These are phyloP conservation scores for Trametes pubescens DNA, from an alignment of 1,284 basidiomycete species.

Conservation along the genomic window DNA sequence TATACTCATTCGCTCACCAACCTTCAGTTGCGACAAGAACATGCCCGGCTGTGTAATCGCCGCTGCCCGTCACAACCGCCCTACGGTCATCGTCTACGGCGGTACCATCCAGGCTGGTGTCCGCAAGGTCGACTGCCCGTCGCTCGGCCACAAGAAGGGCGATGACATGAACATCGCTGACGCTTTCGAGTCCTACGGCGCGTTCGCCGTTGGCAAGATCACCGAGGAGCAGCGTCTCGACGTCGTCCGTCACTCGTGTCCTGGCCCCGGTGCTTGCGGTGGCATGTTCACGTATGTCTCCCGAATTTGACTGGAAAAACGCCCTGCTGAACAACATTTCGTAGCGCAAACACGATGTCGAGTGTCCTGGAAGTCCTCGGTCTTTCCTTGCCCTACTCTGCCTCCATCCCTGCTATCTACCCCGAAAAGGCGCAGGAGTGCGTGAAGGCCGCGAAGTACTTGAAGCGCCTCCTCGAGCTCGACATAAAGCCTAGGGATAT, in stretches of 20 bases:
- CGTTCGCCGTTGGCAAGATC: constrained; percentile 77
- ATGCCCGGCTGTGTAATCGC: constrained; percentile 94
- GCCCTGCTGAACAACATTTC: neutral
- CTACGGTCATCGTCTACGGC: constrained; percentile 87
- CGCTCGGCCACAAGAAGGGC: constrained; percentile 80
- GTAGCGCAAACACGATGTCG: constrained; percentile 88
- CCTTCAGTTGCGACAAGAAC: constrained; percentile 82
- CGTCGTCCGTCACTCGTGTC: constrained; percentile 84
- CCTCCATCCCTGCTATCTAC: constrained; percentile 84
- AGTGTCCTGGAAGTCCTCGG: constrained; percentile 91
- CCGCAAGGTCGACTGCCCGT: constrained; percentile 81
- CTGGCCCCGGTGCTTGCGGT: constrained; percentile 74
- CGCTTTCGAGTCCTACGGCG: constrained; percentile 87
- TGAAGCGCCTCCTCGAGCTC: constrained; percentile 83
- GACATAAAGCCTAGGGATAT: constrained; percentile 95
- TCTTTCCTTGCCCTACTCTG: constrained; percentile 90
- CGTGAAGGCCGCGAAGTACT: constrained; percentile 80
- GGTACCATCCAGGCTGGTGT: constrained; percentile 84
- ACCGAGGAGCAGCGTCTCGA: constrained; percentile 81
- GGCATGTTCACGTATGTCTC: constrained; percentile 81
- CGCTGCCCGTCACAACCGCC: constrained; percentile 83
- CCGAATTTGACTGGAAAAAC: neutral
- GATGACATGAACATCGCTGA: constrained; percentile 85
- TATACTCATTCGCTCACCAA: neutral
- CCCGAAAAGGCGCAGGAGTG: constrained; percentile 90